Base-by-base conservation (phyloP, 164 flowering plant genomes). In the Aristolochia fimbriata region DNA sequence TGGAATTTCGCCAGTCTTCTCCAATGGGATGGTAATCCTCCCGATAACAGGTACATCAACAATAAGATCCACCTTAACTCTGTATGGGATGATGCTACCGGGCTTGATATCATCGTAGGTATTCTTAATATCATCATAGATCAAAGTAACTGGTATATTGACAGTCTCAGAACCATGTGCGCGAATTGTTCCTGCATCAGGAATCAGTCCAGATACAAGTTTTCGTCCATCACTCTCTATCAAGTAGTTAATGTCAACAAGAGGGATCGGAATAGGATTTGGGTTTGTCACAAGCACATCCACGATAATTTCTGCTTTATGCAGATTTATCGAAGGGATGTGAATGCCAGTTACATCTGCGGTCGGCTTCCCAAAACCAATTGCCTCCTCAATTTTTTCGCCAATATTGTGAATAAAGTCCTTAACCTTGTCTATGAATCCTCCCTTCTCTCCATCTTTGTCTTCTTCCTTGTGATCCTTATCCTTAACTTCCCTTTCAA, bases 311-410 rank as follows among this genome's bases (percentile, higher is more conserved):
- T 83, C 93, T 3, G 82, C 96, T 73, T 65, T 78, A 30, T 84
- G 64, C 24, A 91, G 86, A 75, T 79, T 77, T 55, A 91, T 86
- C 5, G 59, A 56, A 46, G 96, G 84, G 59, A 91, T 68, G 70
- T 80, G 96, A 66, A 91, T 80, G 9, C 21, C 96, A 3, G 83
- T 54, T 25, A 91, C 88, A 70, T 84, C 88, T 15, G 97, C 96
- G 62, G 87, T 81, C 41, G 97, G 97, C 70, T 83, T 87, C 24
- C 96, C 93, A 63, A 91, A 84, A 53, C 96, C 96, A 56, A 91
- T 70, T 10, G 84, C 65, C 61, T 70, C 91, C 74, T 84, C 89
- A 37, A 91, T 78, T 75, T 88, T 84, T 77, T 91, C 93, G 25
- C 89, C 89, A 51, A 91, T 78, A 64, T 86, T 81, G 7, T 83